A percentile compares a stretch with the other conserved stretches of the same genome.
Conservation (phyloP, 768 basidiomycete species). For the Tricholoma flavovirens region DNA sequence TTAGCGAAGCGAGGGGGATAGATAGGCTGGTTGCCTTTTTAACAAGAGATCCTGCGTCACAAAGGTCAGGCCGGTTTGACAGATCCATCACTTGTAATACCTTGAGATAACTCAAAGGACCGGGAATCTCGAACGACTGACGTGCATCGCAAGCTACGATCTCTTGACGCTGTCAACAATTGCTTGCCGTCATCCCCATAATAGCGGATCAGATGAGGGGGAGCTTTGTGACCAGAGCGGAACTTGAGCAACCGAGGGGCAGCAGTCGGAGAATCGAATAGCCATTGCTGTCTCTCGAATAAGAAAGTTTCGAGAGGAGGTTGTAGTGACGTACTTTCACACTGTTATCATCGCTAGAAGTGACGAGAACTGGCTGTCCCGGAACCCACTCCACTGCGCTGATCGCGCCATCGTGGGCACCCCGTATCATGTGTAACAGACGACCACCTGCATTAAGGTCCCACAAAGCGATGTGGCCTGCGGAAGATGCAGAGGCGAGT, state of each 20-base stretch:
- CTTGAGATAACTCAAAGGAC: conserved; percentile 93
- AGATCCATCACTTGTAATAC: conserved; percentile 27
- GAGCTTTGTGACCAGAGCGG: conserved; percentile 86
- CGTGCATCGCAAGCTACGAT: conserved; percentile 84
- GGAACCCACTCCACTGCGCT: conserved; percentile 87
- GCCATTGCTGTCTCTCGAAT: conserved; percentile 74
- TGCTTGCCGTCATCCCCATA: conserved; percentile 98
- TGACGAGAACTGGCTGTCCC: conserved; percentile 86
- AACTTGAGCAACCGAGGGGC: conserved; percentile 86
- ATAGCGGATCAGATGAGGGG: conserved; percentile 88
- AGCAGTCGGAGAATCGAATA: conserved; percentile 87
- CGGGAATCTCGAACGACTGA: conserved; percentile 94
- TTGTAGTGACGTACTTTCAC: conserved; percentile 61
- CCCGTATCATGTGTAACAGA: conserved; percentile 77
- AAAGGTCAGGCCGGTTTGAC: not conserved
- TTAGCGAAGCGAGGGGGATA: conserved; percentile 74
- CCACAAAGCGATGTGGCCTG: conserved; percentile 90
- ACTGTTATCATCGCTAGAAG: conserved; percentile 90
- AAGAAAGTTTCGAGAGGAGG: not conserved
- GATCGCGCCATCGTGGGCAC: conserved; percentile 85
- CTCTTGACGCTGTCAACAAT: conserved; percentile 81
- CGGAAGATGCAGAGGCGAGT: conserved; percentile 80
- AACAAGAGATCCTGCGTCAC: conserved; percentile 60
- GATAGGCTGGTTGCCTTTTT: conserved; percentile 78
- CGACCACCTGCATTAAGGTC: conserved; percentile 81